Evolutionary conservation across 176 grass and related monocot genomes (phyloP).

Genomic region (Phoenix dactylifera): DNA sequence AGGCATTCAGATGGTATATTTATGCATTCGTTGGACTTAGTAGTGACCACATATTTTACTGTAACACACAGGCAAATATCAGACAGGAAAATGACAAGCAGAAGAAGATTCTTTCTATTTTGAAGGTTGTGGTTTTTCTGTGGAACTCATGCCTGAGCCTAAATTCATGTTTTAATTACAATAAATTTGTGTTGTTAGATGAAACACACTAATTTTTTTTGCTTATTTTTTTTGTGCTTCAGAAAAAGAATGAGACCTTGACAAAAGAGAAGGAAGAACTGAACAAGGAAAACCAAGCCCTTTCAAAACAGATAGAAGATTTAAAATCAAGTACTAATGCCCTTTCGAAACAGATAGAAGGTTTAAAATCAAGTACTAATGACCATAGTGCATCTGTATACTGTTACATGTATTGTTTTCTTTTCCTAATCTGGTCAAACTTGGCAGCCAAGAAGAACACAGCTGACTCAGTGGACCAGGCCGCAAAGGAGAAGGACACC

Average conservation of each 20-base stretch:
- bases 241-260: slow-evolving; percentile 53
- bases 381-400: background rate
- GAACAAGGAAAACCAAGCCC: slow-evolving; percentile 52
- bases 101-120: slow-evolving; percentile 21
- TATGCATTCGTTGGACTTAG: slow-evolving; percentile 1
- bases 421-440: slow-evolving; percentile 27
- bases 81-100: slow-evolving; percentile 58
- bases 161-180: too few species aligned
- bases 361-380: slow-evolving; percentile 78
- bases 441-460: slow-evolving; percentile 59
- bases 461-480: slow-evolving; percentile 47
- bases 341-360: slow-evolving; percentile 80
- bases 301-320: slow-evolving; percentile 84
- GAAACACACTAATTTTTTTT: background rate
- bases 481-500: slow-evolving; percentile 69
- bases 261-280: slow-evolving; percentile 34
- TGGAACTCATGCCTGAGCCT: background rate
- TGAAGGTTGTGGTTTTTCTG: slow-evolving; percentile 40
- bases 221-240: slow-evolving; percentile 12
- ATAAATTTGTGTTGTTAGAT: background rate
- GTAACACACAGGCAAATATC: slow-evolving; percentile 34
- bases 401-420: slow-evolving; percentile 6
- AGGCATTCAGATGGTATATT: background rate
- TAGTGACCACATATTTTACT: slow-evolving; percentile 14
- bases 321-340: slow-evolving; percentile 74